Evolutionary conservation across 306 rosid species (phyloP), one percentile per base, ranked within the genome.

Genomic region (Mimosa bimucronata): DNA sequence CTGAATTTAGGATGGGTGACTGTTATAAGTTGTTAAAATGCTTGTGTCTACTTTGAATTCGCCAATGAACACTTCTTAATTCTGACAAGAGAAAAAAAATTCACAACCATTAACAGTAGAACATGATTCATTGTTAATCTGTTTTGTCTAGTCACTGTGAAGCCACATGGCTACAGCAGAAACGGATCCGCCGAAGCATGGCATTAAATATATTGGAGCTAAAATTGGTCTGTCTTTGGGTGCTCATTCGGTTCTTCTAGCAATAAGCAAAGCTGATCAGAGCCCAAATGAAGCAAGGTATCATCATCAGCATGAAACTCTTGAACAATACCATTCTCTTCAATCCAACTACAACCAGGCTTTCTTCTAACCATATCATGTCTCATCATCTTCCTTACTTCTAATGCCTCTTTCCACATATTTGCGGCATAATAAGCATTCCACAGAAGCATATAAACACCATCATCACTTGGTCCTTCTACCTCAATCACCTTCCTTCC

Each of bases 401-500:
- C 66, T 12, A 61, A 75, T 30, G 77, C 80, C 45, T 81, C 80
- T 30, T 75, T 75, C 84, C 84, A 75, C 84, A 74, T 81, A 44
- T 74, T 74, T 25, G 79, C 75, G 26, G 73, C 74, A 53, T 21
- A 66, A 53, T 40, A 80, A 40, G 55, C 45, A 80, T 66, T 80
- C 79, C 83, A 80, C 9, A 75, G 52, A 74, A 81, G 80, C 69
- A 74, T 55, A 37, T 60, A 60, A 58, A 81, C 60, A 3, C 85
- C 81, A 70, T 74, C 77, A 76, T 76, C 85, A 58, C 66, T 57
- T 58, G 73, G 81, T 45, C 38, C 38, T 34, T 60, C 81, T 46
- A 81, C 67, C 64, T 81, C 85, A 25, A 81, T 76, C 65, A 81
- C 31, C 77, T 70, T 76, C 77, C 40, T 75, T 58, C 81, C 81